Base-by-base conservation (phyloP, 2,329 filamentous ascomycete species). In the Fusarium sp. region DNA sequence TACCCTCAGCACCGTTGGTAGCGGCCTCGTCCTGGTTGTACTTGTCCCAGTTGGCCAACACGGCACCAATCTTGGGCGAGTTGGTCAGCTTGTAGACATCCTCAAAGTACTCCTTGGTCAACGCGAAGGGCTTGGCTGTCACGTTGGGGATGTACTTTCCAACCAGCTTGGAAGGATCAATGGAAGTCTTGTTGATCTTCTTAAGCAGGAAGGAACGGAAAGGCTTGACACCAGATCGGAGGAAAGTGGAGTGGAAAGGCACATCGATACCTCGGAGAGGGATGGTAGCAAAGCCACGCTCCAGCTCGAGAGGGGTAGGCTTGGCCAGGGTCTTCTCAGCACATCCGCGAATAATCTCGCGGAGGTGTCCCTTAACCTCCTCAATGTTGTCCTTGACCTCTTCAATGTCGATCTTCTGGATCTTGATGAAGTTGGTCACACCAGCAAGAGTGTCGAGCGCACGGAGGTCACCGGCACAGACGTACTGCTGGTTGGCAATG, bases 141-240 rank as follows among this genome's bases (percentile, higher is more conserved):
- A 99, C 97, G 83, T 99, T 99, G 75, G 96, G 96, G 73, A 99
- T 98, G 84, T 99, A 99, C 84, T 99, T 99, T 77, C 96, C 96
- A 74, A 99, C 88, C 77, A 99, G 85, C 87, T 98, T 98, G 80
- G 93, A 92, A 8, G 96, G 96, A 81, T 99, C 96, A 81, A 99
- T 98, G 57, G 93, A 97, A 25, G 95, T 98, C 90, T 97, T 97
- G 88, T 98, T 94, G 85, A 99, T 98, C 89, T 99, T 99, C 92
- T 98, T 99, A 76, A 98, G 91, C 79, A 99, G 83, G 89, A 99
- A 99, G 46, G 91, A 95, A 73, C 96, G 90, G 94, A 99, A 99
- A 49, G 97, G 96, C 88, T 99, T 99, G 82, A 99, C 96, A 77
- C 96, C 97, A 42, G 94, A 97, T 59, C 97, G 93, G 83, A 99